These are phyloP conservation scores for Eucalyptus lansdowneana DNA, from an alignment of 345 rosid species.

Conservation along the genomic window DNA sequence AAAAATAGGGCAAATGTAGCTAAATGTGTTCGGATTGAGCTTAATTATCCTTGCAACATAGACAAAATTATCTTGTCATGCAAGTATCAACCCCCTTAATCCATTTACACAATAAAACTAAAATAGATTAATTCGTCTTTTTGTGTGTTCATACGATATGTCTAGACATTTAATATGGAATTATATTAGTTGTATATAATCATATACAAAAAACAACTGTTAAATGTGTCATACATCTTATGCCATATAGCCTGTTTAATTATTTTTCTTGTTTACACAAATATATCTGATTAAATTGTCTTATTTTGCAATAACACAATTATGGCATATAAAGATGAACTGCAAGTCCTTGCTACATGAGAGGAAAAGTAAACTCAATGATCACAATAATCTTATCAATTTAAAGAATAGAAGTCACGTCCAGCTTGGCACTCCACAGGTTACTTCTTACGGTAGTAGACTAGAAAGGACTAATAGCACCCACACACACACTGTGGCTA, in stretches of 20 bases:
- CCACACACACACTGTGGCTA: neutral
- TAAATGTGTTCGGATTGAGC: neutral
- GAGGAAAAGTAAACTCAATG: neutral
- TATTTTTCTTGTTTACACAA: neutral
- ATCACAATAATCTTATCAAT: neutral
- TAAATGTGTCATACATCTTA: neutral
- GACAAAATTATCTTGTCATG: neutral
- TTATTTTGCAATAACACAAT: neutral
- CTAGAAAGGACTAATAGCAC: neutral
- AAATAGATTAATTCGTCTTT: neutral
- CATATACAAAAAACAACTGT: neutral
- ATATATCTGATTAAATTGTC: neutral
- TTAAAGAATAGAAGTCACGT: neutral
- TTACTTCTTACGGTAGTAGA: neutral
- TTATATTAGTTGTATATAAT: neutral
- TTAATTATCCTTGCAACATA: neutral
- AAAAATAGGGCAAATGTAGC: neutral
- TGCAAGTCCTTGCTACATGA: neutral
- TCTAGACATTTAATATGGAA: neutral
- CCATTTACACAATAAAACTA: neutral
- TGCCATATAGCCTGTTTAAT: neutral
- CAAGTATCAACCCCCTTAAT: neutral
- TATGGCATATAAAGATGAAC: neutral
- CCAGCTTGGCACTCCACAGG: neutral
- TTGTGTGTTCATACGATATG: neutral